These are phyloP conservation scores for Chlamydomonas asymmetrica DNA, from an alignment of 139 green algal genomes.

Conservation along the genomic window DNA sequence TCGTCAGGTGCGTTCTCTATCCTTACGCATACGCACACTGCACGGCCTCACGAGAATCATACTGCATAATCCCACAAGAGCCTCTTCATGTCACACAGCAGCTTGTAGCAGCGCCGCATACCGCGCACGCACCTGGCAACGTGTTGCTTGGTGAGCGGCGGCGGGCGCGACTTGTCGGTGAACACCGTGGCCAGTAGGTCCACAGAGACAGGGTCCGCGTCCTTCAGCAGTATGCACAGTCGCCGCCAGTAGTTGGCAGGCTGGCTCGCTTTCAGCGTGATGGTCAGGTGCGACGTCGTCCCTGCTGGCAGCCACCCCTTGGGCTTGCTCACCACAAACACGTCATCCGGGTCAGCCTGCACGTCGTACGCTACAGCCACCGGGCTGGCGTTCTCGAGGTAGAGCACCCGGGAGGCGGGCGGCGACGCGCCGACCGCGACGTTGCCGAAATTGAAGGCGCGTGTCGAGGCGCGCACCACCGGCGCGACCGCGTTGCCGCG, in stretches of 20 bases:
- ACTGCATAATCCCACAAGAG: no score
- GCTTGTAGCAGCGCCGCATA: no score
- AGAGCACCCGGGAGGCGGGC: conserved; percentile 52
- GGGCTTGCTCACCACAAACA: conserved; percentile 54
- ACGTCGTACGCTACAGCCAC: conserved; percentile 54
- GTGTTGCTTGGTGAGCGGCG: conserved; percentile 49
- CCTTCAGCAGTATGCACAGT: conserved; percentile 57
- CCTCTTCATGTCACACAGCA: no score
- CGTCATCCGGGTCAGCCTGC: conserved; percentile 45
- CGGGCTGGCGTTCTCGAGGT: conserved; percentile 63
- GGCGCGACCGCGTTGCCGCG: conserved; percentile 51
- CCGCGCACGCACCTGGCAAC: conserved; percentile 33
- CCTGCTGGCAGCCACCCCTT: conserved; percentile 39
- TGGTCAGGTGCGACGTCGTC: conserved; percentile 48
- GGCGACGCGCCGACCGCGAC: conserved; percentile 28
- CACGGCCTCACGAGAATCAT: no score
- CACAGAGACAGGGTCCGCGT: conserved; percentile 40
- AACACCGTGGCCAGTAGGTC: conserved; percentile 64
- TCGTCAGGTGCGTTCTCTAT: no score
- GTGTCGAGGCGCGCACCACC: conserved; percentile 43
- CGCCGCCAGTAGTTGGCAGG: conserved; percentile 67
- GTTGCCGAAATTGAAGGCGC: conserved; percentile 66
- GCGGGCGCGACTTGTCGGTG: conserved; percentile 55
- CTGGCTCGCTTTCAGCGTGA: conserved; percentile 44
- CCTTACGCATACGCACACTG: no score